Evolutionary conservation across 2,329 filamentous ascomycete species (phyloP), one percentile per base, ranked within the genome.

Genomic region (Leptosphaerulina australis): DNA sequence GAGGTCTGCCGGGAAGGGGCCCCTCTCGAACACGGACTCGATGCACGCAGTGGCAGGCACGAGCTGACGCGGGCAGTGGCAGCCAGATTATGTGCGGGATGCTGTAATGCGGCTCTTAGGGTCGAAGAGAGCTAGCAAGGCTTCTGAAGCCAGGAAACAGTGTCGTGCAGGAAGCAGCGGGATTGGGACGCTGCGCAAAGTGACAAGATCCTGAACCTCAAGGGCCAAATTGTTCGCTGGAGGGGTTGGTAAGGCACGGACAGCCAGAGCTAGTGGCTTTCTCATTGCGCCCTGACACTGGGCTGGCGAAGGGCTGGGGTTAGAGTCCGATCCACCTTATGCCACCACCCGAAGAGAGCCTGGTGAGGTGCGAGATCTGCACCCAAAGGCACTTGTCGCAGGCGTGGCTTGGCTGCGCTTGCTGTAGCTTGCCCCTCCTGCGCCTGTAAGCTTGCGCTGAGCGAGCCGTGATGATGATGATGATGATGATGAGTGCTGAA

Each of bases 251-350:
- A 57, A 56, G 58, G 56, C 60, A 62, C 60, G 48, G 35, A 38
- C 36, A 34, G 10, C 39, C 35, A 44, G 24, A 22, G 57, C 53
- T 63, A 62, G 63, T 59, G 59, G 59, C 66, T 61, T 62, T 60
- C 60, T 66, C 20, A 41, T 35, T 30, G 35, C 28, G 36, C 31
- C 41, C 48, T 51, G 43, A 12, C 26, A n/a, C 35, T 41, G 44
- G 44, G 30, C 44, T 39, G 36, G 44, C 44, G 52, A 53, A 45
- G 63, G 40, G 63, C 60, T 65, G 67, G 64, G 63, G 56, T 60
- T 52, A 56, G 56, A 61, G 60, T 62, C 56, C 59, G 64, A 67
- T 66, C 60, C 60, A 62, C 60, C 59, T 56, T 14, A 38, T 50
- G 39, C 48, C 48, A 36, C 25, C 41, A 31, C 59, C 54, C 58